These are phyloP conservation scores for Neolentinus lepideus DNA, from an alignment of 1,284 basidiomycete species.

Conservation along the genomic window DNA sequence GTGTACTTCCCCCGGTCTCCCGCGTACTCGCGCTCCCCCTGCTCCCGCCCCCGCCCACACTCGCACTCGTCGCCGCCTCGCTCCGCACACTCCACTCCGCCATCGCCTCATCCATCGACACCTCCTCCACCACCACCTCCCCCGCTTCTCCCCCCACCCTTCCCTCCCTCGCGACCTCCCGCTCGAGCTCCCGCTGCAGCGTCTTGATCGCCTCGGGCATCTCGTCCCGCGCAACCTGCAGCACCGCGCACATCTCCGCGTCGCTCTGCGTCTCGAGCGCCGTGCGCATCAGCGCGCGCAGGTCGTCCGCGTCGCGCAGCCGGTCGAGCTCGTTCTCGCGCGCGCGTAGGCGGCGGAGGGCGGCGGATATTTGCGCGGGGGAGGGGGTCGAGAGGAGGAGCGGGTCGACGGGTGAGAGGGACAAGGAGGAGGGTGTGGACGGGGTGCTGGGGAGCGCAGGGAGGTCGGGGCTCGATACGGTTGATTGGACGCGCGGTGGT, in stretches of 20 bases:
- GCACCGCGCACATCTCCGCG: conserved; percentile 51
- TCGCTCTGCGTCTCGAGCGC: conserved; percentile 56
- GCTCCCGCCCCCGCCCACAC: conserved; percentile 2
- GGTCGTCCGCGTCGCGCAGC: conserved; percentile 45
- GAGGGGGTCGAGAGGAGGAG: conserved; percentile 13
- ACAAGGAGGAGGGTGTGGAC: background rate
- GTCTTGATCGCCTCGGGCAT: conserved; percentile 78
- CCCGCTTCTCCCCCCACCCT: conserved; percentile 4
- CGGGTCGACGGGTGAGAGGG: background rate
- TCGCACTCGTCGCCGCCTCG: background rate
- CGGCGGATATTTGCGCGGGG: conserved; percentile 16
- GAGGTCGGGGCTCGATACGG: background rate
- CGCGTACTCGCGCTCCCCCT: conserved; percentile 10
- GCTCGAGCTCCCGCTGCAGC: conserved; percentile 61
- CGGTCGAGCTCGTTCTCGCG: conserved; percentile 50
- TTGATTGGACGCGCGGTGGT: background rate
- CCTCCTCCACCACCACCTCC: background rate
- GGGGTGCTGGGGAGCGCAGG: background rate
- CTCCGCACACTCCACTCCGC: conserved; percentile 2
- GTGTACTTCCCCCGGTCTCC: too few relatives aligned
- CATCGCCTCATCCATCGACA: background rate
- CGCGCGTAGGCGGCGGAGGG: conserved; percentile 28
- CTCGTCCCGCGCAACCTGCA: conserved; percentile 60
- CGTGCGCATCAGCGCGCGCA: conserved; percentile 49
- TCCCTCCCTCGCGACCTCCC: conserved; percentile 31